A percentile compares a stretch with the other conserved stretches of the same genome.
Evolutionary conservation across 768 basidiomycete species (phyloP).

Genomic region (Boletus patriciae): DNA sequence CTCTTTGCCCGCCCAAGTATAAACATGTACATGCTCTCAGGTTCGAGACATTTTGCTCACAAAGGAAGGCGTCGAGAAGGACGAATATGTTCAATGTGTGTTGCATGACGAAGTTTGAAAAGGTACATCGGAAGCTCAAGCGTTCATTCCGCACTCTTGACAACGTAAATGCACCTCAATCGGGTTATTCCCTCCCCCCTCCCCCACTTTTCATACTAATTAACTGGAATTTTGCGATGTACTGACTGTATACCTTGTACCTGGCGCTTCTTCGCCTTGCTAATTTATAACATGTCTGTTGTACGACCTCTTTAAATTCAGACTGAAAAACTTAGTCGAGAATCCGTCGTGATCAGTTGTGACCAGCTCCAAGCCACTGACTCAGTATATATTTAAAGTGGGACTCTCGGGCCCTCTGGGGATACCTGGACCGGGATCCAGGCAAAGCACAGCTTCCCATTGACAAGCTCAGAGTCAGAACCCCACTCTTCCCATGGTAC

Average conservation of each 20-base stretch:
- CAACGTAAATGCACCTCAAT: neutral
- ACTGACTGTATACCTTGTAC: conserved; percentile 5
- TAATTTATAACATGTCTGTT: neutral
- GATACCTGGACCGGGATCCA: no score
- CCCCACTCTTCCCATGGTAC: no score
- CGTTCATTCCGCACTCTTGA: neutral
- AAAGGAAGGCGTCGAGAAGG: conserved; percentile 56
- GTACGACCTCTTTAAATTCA: neutral
- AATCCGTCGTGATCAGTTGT: neutral
- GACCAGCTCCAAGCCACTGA: neutral
- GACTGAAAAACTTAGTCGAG: neutral
- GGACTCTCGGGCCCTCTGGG: no score
- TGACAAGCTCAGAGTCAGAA: no score
- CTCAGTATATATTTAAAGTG: no score
- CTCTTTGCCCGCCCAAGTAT: neutral
- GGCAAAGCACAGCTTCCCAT: no score
- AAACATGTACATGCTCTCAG: conserved; percentile 38
- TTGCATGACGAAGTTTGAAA: conserved; percentile 47
- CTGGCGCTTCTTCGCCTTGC: neutral
- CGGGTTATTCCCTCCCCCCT: no score
- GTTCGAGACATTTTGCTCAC: conserved; percentile 73
- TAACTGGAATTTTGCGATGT: neutral
- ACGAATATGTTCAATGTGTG: conserved; percentile 59
- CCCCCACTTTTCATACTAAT: neutral
- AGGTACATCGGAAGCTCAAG: neutral